Base-by-base conservation (phyloP, 257 asterid genomes). In the Solanum phureja region DNA sequence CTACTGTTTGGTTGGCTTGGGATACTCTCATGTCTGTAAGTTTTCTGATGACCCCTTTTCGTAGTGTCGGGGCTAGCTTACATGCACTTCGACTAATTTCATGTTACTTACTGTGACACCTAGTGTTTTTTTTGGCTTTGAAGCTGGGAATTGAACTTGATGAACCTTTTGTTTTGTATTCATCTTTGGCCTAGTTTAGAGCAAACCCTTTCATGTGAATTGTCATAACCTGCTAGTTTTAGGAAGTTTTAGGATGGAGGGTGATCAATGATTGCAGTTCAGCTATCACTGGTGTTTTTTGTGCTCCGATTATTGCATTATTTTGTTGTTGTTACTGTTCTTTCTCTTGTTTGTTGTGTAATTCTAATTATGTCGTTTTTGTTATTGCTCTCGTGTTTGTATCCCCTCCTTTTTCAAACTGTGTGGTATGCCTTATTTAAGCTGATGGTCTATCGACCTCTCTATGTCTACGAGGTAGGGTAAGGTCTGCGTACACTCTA, bases 1-100 rank as follows among this genome's bases (percentile, higher is more conserved):
- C 98, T 86, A 96, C 99, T 52, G 98, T 96, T 37, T 96, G 98
- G 99, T 94, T 96, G 12, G 98, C 98, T 84, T 96, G 99, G 98
- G 98, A 96, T 85, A 90, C 92, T 86, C 95, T 91, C 2, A 92
- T 91, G 89, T 94, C 98, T 40, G 85, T 82, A 29, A 7, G 85
- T 29, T 49, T 82, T 82, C 69, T 49, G 29, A 82, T 82, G 69
- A 18, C 21, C 7, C 40, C 69, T 18, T 49, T 81, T 77, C 4
- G 29, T 72, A 16, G 3, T 71, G 40, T 6, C 76, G 6, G 44
- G 69, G 16, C 1, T 10, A 21, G 29, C 74, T 14, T 31, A 7
- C 24, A 3, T 0, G n/a, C 77, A 31, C 40, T 21, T 71, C 13
- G 3, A 71, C 7, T 71, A 71, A 31, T 31, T 16, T 8, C 38